Evolutionary conservation across 2,329 filamentous ascomycete genomes (phyloP).

Genomic region (Dothideomycetidae sp.): DNA sequence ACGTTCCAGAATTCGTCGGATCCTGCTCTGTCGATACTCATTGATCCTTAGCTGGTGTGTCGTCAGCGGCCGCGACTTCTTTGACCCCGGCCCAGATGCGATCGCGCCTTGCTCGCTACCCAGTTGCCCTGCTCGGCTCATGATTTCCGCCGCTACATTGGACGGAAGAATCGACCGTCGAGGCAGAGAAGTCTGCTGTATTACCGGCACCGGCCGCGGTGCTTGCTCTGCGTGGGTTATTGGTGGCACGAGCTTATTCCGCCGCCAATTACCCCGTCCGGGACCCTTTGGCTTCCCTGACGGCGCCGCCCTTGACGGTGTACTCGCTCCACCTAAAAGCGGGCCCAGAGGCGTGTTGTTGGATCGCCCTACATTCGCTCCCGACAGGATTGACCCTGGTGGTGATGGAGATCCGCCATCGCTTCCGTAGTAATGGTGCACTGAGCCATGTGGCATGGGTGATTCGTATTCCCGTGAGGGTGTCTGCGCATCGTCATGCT

Average conservation of each 20-base stretch:
- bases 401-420: slow-evolving; percentile 33
- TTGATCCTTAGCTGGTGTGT: slow-evolving; percentile 73
- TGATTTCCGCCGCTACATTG: slow-evolving; percentile 8
- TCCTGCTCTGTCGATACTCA: slow-evolving; percentile 60
- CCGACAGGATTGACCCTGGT: slow-evolving; percentile 22
- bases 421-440: slow-evolving; percentile 22
- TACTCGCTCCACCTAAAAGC: slow-evolving; percentile 34
- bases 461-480: slow-evolving; percentile 27
- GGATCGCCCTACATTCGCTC: slow-evolving; percentile 25
- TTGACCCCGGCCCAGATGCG: slow-evolving; percentile 24
- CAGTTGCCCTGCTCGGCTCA: not conserved
- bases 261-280: slow-evolving; percentile 37
- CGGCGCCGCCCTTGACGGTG: slow-evolving; percentile 20
- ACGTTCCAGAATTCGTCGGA: slow-evolving; percentile 70
- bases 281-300: slow-evolving; percentile 24
- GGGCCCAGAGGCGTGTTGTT: slow-evolving; percentile 36
- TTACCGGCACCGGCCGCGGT: slow-evolving; percentile 18
- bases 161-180: slow-evolving; percentile 14
- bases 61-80: slow-evolving; percentile 58
- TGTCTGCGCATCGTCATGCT: slow-evolving; percentile 25
- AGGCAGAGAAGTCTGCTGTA: slow-evolving; percentile 17
- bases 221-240: slow-evolving; percentile 19
- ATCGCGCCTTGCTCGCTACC: slow-evolving; percentile 20
- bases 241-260: slow-evolving; percentile 19
- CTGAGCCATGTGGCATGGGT: slow-evolving; percentile 18